phyloP scores from a whole-genome alignment of 352 stramenopile genomes.

The Globisporangium recalcitrans region DNA sequence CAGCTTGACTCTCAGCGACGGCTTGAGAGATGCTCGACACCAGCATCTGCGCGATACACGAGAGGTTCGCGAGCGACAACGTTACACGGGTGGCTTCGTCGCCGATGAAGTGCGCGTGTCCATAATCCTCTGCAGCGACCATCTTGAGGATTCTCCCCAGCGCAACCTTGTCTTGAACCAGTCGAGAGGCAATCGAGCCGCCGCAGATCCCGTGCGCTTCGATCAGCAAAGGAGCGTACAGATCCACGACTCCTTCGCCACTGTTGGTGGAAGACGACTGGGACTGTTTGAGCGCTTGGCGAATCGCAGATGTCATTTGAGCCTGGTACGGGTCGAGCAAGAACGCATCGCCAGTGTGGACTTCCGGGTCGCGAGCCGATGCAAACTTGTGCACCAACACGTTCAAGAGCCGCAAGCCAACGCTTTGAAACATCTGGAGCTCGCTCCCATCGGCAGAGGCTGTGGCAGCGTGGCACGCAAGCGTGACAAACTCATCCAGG shows the following conservation, averaged over 20 bases:
- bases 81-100: slow-evolving; percentile 51
- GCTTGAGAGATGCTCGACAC: slow-evolving; percentile 35
- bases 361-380: slow-evolving; percentile 58
- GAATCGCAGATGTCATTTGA: slow-evolving; percentile 74
- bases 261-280: slow-evolving; percentile 15
- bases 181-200: slow-evolving; percentile 37
- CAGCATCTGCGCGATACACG: slow-evolving; percentile 53
- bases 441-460: slow-evolving; percentile 66
- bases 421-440: slow-evolving; percentile 72
- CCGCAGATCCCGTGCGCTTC: slow-evolving; percentile 65
- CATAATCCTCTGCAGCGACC: slow-evolving; percentile 51
- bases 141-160: slow-evolving; percentile 61
- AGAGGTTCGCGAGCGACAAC: slow-evolving; percentile 57
- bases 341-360: slow-evolving; percentile 41
- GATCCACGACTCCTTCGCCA: slow-evolving; percentile 17
- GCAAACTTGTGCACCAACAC: slow-evolving; percentile 60
- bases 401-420: slow-evolving; percentile 61
- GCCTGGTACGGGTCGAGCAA: slow-evolving; percentile 81
- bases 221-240: slow-evolving; percentile 65
- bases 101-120: slow-evolving; percentile 53
- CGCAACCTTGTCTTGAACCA: slow-evolving; percentile 72
- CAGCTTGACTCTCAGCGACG: slow-evolving; percentile 14
- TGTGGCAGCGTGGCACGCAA: slow-evolving; percentile 73
- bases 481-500: slow-evolving; percentile 82
- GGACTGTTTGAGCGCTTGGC: slow-evolving; percentile 66